Evolutionary conservation across 139 green algal species (phyloP).

Genomic region (Bryopsis sp.): DNA sequence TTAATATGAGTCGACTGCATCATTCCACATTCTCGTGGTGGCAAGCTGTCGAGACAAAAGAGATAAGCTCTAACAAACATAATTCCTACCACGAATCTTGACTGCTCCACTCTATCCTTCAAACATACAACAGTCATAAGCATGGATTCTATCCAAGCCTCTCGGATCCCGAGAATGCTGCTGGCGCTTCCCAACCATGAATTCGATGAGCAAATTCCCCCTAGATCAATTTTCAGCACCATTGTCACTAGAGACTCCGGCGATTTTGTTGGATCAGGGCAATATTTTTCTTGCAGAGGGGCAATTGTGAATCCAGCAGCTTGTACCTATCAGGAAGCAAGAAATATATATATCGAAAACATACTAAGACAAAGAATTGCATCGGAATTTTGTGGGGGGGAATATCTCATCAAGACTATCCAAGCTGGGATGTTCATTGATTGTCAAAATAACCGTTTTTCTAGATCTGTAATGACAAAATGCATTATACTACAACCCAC

Average conservation of each 20-base stretch:
- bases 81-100: conserved; percentile 4
- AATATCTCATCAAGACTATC: too few relatives aligned
- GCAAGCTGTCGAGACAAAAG: neutral
- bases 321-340: too few relatives aligned
- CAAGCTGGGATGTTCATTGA: too few relatives aligned
- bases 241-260: conserved; percentile 14
- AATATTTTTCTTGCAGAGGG: conserved; percentile 9
- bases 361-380: too few relatives aligned
- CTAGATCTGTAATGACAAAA: too few relatives aligned
- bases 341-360: too few relatives aligned
- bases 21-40: too few relatives aligned
- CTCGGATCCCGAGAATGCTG: neutral
- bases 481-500: too few relatives aligned
- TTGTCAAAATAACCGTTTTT: too few relatives aligned
- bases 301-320: conserved; percentile 14
- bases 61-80: neutral
- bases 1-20: too few relatives aligned
- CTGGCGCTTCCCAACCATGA: neutral
- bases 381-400: too few relatives aligned
- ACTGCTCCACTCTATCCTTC: conserved; percentile 11
- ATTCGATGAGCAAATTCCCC: neutral
- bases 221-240: conserved; percentile 16
- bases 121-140: conserved; percentile 15
- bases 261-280: neutral
- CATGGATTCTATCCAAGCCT: conserved; percentile 17